phyloP scores from a whole-genome alignment of 345 rosid species.

The Salix suchowensis region DNA sequence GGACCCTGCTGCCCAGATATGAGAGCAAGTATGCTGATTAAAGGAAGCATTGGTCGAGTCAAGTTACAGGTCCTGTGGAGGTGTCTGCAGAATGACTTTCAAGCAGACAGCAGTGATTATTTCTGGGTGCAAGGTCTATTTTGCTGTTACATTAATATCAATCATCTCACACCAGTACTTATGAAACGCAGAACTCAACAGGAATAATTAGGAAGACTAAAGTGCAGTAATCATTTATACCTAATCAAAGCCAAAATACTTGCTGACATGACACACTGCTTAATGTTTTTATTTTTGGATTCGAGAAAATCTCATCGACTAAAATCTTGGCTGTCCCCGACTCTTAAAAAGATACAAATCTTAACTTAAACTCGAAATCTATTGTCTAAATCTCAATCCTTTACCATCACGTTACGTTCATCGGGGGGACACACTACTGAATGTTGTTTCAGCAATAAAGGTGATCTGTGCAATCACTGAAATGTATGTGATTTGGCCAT shows the following conservation, averaged over 20 bases:
- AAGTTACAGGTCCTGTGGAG: neutral
- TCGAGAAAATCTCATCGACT: too few species aligned
- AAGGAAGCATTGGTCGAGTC: neutral
- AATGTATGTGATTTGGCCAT: neutral
- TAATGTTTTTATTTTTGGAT: too few species aligned
- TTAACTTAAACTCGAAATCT: too few species aligned
- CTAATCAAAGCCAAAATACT: neutral
- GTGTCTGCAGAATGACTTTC: neutral
- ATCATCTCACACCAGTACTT: constrained; percentile 9
- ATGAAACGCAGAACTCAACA: neutral
- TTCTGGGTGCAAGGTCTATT: constrained; percentile 12
- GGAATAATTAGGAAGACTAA: constrained; percentile 14
- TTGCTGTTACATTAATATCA: constrained; percentile 1
- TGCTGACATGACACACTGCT: neutral
- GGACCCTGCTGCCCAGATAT: neutral
- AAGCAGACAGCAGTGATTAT: neutral
- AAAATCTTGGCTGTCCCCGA: rapidly evolving
- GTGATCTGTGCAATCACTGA: constrained; percentile 1
- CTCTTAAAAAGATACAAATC: rapidly evolving
- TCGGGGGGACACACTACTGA: neutral
- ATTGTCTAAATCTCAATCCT: too few species aligned
- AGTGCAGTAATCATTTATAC: neutral
- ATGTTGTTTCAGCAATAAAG: neutral
- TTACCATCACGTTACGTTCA: too few species aligned
- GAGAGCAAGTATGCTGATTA: neutral